A percentile compares a stretch with the other conserved stretches of the same genome.
phyloP scores from a whole-genome alignment of 2,329 filamentous ascomycete genomes.

The Botrytis galanthina region DNA sequence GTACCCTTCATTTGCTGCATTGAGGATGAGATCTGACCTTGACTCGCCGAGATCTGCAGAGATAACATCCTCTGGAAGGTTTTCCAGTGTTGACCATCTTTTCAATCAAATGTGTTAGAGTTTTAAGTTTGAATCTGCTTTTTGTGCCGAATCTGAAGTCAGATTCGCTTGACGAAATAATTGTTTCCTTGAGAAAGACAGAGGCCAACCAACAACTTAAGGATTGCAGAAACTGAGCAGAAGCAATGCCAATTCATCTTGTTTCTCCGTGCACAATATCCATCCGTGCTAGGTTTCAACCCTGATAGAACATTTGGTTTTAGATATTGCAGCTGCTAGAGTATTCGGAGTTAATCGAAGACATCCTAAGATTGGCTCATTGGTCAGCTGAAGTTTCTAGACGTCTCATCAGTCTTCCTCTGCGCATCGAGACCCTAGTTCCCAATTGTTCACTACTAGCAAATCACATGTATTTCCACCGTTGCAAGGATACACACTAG shows the following conservation, averaged over 20 bases:
- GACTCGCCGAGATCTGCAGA: constrained; percentile 26
- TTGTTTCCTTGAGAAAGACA: not conserved
- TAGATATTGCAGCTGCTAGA: not conserved
- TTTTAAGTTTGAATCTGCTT: not conserved
- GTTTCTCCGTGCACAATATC: not conserved
- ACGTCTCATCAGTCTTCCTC: not conserved
- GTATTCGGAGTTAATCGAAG: not conserved
- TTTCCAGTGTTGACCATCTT: constrained; percentile 20
- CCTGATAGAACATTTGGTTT: not conserved
- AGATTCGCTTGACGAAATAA: not conserved
- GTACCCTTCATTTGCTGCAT: not conserved
- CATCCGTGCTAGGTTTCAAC: constrained; percentile 16
- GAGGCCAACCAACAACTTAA: not conserved
- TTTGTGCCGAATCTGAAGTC: not conserved
- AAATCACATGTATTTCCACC: not conserved
- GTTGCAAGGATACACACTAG: not conserved
- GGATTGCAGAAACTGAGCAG: not conserved
- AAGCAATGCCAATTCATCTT: not conserved
- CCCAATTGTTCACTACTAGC: not conserved
- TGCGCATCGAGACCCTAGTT: not conserved
- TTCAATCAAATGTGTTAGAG: not conserved
- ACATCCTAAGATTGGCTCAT: not conserved
- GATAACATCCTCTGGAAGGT: constrained; percentile 24
- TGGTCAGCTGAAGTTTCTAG: not conserved
- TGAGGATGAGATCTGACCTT: constrained; percentile 17